These are phyloP conservation scores for Exidia glandulosa DNA, from an alignment of 768 basidiomycete genomes.

Conservation along the genomic window DNA sequence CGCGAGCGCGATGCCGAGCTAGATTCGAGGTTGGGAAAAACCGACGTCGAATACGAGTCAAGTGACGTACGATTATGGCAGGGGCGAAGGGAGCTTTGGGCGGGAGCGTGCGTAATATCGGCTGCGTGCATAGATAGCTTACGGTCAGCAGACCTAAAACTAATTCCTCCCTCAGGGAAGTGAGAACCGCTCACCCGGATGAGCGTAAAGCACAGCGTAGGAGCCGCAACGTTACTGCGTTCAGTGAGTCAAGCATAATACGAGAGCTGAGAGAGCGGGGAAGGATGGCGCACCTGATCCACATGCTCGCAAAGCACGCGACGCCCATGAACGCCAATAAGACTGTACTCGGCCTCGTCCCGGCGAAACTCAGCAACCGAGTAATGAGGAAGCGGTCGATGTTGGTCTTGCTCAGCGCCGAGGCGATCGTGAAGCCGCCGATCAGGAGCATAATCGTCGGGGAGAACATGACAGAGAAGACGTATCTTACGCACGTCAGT, in stretches of 20 bases:
- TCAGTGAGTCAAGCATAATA: conserved; percentile 1
- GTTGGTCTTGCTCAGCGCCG: conserved; percentile 89
- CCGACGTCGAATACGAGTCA: not conserved
- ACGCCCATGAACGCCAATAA: conserved; percentile 92
- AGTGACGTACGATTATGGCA: conserved; percentile 78
- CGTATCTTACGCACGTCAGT: conserved; percentile 41
- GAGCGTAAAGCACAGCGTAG: conserved; percentile 91
- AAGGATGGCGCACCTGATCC: conserved; percentile 67
- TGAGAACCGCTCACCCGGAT: conserved; percentile 56
- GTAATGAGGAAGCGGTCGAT: conserved; percentile 90
- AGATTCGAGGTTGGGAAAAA: not conserved
- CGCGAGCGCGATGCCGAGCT: conserved; percentile 96
- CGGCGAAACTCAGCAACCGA: conserved; percentile 80
- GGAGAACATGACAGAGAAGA: conserved; percentile 94
- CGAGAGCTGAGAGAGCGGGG: not conserved
- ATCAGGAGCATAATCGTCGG: conserved; percentile 98
- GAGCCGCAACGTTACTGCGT: conserved; percentile 87
- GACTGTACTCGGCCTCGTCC: conserved; percentile 75
- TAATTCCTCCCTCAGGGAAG: too few species aligned
- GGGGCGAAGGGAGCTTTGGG: conserved; percentile 79
- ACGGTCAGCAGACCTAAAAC: too few species aligned
- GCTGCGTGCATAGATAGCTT: conserved; percentile 40
- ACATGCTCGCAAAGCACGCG: conserved; percentile 97
- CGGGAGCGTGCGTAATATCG: conserved; percentile 85
- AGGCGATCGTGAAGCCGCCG: conserved; percentile 95